phyloP scores from a whole-genome alignment of 2,329 filamentous ascomycete species.

The Trichoderma pleuroti region DNA sequence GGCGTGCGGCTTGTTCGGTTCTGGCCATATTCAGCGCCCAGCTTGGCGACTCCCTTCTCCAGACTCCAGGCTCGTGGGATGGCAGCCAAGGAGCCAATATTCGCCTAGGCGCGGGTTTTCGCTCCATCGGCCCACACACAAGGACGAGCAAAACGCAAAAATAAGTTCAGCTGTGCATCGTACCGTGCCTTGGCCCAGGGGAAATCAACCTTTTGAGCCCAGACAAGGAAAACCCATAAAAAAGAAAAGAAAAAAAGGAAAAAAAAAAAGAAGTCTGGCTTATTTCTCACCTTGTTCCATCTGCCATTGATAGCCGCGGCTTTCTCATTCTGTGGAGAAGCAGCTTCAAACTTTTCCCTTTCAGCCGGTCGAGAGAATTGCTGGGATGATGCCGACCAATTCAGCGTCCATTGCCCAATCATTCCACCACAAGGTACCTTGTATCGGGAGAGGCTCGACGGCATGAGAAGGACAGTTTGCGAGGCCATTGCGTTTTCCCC shows the following conservation, averaged over 20 bases:
- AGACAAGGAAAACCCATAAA: background rate
- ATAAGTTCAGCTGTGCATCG: background rate
- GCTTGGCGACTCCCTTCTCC: slow-evolving; percentile 12
- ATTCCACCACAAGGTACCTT: background rate
- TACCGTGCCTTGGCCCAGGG: background rate
- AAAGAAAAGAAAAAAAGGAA: too few species aligned
- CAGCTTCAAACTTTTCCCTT: background rate
- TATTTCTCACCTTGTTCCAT: background rate
- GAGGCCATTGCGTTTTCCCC: background rate
- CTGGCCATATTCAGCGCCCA: slow-evolving; percentile 7
- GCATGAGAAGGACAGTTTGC: background rate
- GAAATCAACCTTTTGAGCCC: background rate
- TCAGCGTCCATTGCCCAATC: background rate
- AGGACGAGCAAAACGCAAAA: background rate
- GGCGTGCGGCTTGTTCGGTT: slow-evolving; percentile 10
- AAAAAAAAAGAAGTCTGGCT: background rate
- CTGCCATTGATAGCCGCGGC: slow-evolving; percentile 2
- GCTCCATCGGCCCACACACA: slow-evolving; percentile 1
- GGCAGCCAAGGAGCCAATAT: background rate
- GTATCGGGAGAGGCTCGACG: background rate
- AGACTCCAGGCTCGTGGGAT: slow-evolving; percentile 15
- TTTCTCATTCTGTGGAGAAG: background rate
- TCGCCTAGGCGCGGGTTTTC: background rate
- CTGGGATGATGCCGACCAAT: background rate
- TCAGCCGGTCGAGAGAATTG: background rate